Percentiles rank a stretch among this genome's conserved stretches.
These are phyloP conservation scores for Exophiala sideris DNA, from an alignment of 2,329 filamentous ascomycete genomes.

Conservation along the genomic window DNA sequence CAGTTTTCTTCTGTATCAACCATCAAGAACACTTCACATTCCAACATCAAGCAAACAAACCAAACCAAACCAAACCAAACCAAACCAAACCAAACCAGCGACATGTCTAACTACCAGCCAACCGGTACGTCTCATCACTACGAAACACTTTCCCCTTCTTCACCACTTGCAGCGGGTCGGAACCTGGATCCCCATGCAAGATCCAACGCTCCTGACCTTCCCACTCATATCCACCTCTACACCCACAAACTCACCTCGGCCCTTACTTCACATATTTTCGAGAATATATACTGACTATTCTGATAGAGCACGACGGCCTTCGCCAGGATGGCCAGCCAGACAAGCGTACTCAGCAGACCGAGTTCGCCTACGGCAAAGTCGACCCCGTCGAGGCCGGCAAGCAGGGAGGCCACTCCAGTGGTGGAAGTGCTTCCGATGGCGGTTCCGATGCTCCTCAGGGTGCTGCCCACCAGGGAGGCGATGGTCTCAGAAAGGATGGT, in stretches of 20 bases:
- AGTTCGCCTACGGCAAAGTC: constrained; percentile 28
- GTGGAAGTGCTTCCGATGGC: constrained; percentile 4
- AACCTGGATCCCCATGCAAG: too few species aligned
- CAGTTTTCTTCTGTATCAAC: constrained; percentile 5
- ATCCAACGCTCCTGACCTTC: not conserved
- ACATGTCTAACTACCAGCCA: constrained; percentile 29
- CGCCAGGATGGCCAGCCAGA: constrained; percentile 26
- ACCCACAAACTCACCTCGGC: not conserved
- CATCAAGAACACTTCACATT: not conserved
- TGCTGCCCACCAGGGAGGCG: constrained; percentile 13
- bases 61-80: not conserved
- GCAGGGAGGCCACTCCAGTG: constrained; percentile 21
- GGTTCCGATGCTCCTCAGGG: constrained; percentile 12
- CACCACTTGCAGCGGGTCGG: not conserved
- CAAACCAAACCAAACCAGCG: constrained; percentile 12
- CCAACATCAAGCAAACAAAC: constrained; percentile 6
- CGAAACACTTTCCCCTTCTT: not conserved
- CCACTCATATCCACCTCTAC: not conserved
- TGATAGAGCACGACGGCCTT: constrained; percentile 26
- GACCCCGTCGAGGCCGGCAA: constrained; percentile 27
- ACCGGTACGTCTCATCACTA: constrained; percentile 16
- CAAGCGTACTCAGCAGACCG: constrained; percentile 17
- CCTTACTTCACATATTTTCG: not conserved
- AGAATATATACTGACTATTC: not conserved
- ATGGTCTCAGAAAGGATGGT: constrained; percentile 24